Conservation (phyloP, 805 yeast genomes). For the Yamadazyma ubonensis region DNA sequence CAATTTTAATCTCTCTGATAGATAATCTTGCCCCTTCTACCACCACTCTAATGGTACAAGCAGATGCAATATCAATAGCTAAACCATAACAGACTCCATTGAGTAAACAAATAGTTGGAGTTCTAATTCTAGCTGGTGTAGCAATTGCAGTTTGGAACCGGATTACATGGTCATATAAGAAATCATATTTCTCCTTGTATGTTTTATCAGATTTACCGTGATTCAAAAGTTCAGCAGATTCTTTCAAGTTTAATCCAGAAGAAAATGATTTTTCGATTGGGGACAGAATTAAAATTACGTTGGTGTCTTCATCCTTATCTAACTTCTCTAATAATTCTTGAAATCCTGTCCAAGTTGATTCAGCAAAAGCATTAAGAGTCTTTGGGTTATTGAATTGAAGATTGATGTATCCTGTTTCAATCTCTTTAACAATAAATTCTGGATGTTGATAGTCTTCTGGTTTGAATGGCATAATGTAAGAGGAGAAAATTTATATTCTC, state of each 20-base stretch:
- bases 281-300: conserved; percentile 54
- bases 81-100: conserved; percentile 69
- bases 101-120: conserved; percentile 65
- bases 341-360: conserved; percentile 58
- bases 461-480: conserved; percentile 22
- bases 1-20: conserved; percentile 69
- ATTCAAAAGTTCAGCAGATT: conserved; percentile 16
- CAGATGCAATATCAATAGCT: conserved; percentile 64
- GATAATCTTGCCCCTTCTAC: conserved; percentile 52
- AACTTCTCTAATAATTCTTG: conserved; percentile 46
- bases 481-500: background rate
- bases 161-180: conserved; percentile 37
- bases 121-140: conserved; percentile 45
- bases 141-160: conserved; percentile 60
- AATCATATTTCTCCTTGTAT: conserved; percentile 19
- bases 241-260: conserved; percentile 63
- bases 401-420: conserved; percentile 50
- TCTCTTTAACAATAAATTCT: conserved; percentile 38
- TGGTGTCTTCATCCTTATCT: conserved; percentile 44
- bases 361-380: conserved; percentile 56
- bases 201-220: conserved; percentile 2
- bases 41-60: conserved; percentile 57
- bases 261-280: conserved; percentile 57
- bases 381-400: conserved; percentile 63
- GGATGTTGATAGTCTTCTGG: conserved; percentile 24